Conservation (phyloP, 306 rosid species). For the Prunus mongolica region DNA sequence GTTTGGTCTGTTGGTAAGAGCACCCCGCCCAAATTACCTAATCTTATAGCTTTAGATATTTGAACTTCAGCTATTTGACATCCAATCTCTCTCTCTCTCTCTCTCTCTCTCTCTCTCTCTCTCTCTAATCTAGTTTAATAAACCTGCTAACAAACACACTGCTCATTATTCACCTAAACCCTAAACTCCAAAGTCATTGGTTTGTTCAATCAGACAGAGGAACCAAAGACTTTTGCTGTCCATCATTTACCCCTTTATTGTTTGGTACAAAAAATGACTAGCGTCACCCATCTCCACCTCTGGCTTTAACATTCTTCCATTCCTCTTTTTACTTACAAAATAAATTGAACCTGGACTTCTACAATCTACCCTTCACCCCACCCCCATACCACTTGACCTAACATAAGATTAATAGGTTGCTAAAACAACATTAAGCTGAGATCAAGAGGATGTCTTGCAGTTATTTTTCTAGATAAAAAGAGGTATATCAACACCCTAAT, state of each 20-base stretch:
- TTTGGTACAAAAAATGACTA: neutral
- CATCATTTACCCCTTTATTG: neutral
- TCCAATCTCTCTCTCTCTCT: neutral
- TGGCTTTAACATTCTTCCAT: neutral
- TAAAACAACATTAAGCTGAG: neutral
- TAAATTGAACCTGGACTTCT: neutral
- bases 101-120: too few relatives aligned
- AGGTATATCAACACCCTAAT: neutral
- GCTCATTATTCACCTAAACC: neutral
- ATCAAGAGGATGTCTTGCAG: neutral
- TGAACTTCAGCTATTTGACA: neutral
- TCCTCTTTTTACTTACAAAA: neutral
- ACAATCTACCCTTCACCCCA: neutral
- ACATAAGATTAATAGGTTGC: neutral
- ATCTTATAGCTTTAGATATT: neutral
- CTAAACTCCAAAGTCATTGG: neutral
- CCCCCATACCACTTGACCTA: neutral
- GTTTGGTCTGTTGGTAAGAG: neutral
- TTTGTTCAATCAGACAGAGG: conserved; percentile 2
- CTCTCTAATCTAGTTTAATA: neutral
- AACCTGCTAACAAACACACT: conserved; percentile 1
- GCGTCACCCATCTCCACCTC: neutral
- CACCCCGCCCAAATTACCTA: conserved; percentile 3
- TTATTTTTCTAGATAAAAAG: neutral
- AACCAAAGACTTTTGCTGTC: conserved; percentile 8